Conservation (phyloP, 345 rosid genomes). For the Acer saccharum region DNA sequence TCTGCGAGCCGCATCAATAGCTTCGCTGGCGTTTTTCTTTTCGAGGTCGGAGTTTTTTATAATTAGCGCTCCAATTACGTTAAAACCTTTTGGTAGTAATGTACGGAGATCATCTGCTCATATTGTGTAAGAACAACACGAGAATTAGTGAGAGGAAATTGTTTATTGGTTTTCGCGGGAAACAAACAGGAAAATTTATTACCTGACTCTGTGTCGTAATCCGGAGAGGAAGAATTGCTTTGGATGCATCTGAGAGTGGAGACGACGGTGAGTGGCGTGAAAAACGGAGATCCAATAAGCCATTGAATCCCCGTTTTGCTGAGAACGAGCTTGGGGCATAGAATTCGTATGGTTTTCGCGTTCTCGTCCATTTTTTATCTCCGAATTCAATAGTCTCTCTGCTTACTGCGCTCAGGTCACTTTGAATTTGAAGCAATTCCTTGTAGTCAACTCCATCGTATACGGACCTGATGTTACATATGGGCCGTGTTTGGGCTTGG, state of each 20-base stretch:
- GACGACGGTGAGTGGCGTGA: conserved; percentile 66
- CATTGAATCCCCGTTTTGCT: conserved; percentile 65
- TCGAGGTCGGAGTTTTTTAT: conserved; percentile 46
- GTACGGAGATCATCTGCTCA: conserved; percentile 70
- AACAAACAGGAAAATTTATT: conserved; percentile 4
- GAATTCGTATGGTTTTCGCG: conserved; percentile 42
- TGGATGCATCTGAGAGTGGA: conserved; percentile 81
- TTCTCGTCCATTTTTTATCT: conserved; percentile 37
- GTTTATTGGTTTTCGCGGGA: background rate
- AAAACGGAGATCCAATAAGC: conserved; percentile 87
- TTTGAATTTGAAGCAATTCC: background rate
- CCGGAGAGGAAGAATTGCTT: conserved; percentile 39
- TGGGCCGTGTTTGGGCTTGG: background rate
- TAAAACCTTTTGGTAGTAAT: conserved; percentile 70
- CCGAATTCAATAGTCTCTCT: background rate
- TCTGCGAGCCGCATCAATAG: conserved; percentile 51
- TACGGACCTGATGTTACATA: background rate
- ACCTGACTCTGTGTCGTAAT: conserved; percentile 79
- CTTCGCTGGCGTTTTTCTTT: conserved; percentile 46
- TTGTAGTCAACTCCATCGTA: background rate
- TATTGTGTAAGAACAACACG: background rate
- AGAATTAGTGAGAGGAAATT: background rate
- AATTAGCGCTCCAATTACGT: conserved; percentile 67
- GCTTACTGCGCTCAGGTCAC: background rate
- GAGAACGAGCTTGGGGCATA: conserved; percentile 55